Evolutionary conservation across 495 filamentous ascomycete genomes (phyloP), one percentile per base, ranked within the genome.

Genomic region (Aspergillus egyptiacus): DNA sequence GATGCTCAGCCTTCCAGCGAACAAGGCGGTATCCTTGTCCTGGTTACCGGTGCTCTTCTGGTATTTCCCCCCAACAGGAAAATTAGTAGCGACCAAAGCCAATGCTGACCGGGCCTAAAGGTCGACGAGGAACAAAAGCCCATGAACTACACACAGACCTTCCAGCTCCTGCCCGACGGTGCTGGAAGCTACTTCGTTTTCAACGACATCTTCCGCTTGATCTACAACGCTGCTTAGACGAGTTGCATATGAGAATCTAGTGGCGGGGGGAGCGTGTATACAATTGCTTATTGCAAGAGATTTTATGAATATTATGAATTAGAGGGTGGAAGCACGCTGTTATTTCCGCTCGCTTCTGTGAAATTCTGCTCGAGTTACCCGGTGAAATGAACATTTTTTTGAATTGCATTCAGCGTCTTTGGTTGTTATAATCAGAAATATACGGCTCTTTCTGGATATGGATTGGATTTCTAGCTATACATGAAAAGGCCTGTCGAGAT

Each of bases 161-260:
- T 96, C 77, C 85, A 90, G 57, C 80, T 96, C 36, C 63, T 77
- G 51, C 84, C 82, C 28, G 85, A 91, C 22, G 70, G 67, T n/a
- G 9, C 56, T 20, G 85, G 81, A 34, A 80, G 74, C 68, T 96
- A 82, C 74, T 95, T 79, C 63, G 83, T 96, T 60, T 82, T 82
- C 71, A 96, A 96, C 75, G 90, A 97, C 63, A 70, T 95, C 69
- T 96, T 96, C 80, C 83, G 83, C 56, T 76, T 97, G 48, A 75
- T 91, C 53, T 90, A 86, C 70, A 52, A 55, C 46, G 61, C n/a
- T n/a, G n/a, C 33, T 38, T 36, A 51, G 28, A 44, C 6, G 8
- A 32, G 22, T 14, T 19, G 3, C 23, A 40, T 15, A 41, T 15
- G 23, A 24, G 38, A 41, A n/a, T n/a, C n/a, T n/a, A n/a, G n/a